These are phyloP conservation scores for Lactarius trivialis DNA, from an alignment of 768 basidiomycete species.

Conservation along the genomic window DNA sequence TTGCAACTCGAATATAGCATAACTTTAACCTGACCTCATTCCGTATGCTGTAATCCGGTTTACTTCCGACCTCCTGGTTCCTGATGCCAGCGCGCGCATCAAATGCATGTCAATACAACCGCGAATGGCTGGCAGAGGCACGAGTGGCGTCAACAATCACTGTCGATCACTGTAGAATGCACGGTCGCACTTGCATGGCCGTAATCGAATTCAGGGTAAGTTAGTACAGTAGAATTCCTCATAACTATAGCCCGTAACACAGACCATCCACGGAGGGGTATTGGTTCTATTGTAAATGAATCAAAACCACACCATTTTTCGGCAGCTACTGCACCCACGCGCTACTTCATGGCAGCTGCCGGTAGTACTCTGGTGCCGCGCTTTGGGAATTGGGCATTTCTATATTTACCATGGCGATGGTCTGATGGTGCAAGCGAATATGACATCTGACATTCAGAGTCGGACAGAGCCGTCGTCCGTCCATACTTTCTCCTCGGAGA, in stretches of 20 bases:
- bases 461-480: no score
- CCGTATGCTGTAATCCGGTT: neutral
- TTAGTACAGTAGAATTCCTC: no score
- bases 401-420: neutral
- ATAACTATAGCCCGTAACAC: no score
- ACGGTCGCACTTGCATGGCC: no score
- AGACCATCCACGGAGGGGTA: no score
- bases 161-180: neutral
- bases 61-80: neutral
- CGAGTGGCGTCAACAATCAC: neutral
- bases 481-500: neutral
- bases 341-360: neutral
- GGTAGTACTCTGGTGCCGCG: neutral
- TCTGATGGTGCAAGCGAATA: neutral
- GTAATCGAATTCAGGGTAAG: no score
- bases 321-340: no score
- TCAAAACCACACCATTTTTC: neutral
- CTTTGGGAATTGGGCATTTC: neutral
- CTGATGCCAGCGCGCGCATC: neutral
- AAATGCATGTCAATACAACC: neutral
- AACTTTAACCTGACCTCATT: neutral
- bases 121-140: neutral
- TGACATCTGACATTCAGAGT: neutral
- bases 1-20: neutral
- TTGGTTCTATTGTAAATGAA: no score